These are phyloP conservation scores for apple (Malus domestica) DNA, from an alignment of 306 rosid genomes.

Conservation along the genomic window ASM211411v1 NC_041789.1:22417501-22418000, in stretches of 20 bases:
- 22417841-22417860: conserved; percentile 68
- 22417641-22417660: conserved; percentile 95
- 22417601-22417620: conserved; percentile 89
- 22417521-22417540: conserved; percentile 72
- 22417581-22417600: conserved; percentile 94
- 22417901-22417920: conserved; percentile 91
- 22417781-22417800: conserved; percentile 80
- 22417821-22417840: conserved; percentile 74
- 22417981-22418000: conserved; percentile 41
- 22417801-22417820: conserved; percentile 93
- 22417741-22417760: conserved; percentile 91
- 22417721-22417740: conserved; percentile 93
- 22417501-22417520: conserved; percentile 36
- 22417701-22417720: conserved; percentile 82
- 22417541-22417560: conserved; percentile 92
- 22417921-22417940: conserved; percentile 84
- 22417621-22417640: conserved; percentile 95
- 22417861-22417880: conserved; percentile 85
- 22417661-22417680: conserved; percentile 91
- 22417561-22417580: conserved; percentile 91
- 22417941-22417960: conserved; percentile 77
- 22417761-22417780: conserved; percentile 85
- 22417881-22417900: conserved; percentile 72
- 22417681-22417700: conserved; percentile 97
- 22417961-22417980: conserved; percentile 70